Evolutionary conservation across 179 eudicot species (phyloP).

Genomic region (Carnegiea gigantea): DNA sequence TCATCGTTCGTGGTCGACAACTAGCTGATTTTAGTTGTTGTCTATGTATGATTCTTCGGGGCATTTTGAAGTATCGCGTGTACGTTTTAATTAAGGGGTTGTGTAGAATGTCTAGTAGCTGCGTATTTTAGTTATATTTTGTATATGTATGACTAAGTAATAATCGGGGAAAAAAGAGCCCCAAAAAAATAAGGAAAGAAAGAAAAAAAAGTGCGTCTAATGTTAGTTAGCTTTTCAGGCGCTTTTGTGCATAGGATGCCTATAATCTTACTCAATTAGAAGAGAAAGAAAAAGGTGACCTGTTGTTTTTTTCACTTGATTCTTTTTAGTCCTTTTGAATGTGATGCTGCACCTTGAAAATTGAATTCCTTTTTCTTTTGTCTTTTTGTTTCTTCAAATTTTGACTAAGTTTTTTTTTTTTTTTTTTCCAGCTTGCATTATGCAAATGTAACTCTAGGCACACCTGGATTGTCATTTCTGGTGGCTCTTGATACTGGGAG

Average conservation of each 20-base stretch:
- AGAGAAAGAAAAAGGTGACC: slow-evolving; percentile 5
- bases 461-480: slow-evolving; percentile 59
- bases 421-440: slow-evolving; percentile 64
- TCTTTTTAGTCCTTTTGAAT: not conserved
- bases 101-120: no score
- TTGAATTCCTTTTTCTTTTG: not conserved
- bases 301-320: not conserved
- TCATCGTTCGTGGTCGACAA: no score
- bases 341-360: slow-evolving; percentile 9
- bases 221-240: slow-evolving; percentile 22
- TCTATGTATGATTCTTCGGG: no score
- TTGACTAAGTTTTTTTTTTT: not conserved
- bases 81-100: no score
- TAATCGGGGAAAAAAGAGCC: no score
- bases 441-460: slow-evolving; percentile 73
- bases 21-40: no score
- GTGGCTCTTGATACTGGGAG: slow-evolving; percentile 97
- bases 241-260: slow-evolving; percentile 32
- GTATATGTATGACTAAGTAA: no score
- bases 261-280: slow-evolving; percentile 21
- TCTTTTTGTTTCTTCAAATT: not conserved
- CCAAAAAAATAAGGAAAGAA: not conserved
- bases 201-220: slow-evolving; percentile 6
- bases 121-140: no score
- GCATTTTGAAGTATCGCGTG: no score